Evolutionary conservation across 2,329 filamentous ascomycete species (phyloP).

Genomic region (Trichoderma aggressivum): DNA sequence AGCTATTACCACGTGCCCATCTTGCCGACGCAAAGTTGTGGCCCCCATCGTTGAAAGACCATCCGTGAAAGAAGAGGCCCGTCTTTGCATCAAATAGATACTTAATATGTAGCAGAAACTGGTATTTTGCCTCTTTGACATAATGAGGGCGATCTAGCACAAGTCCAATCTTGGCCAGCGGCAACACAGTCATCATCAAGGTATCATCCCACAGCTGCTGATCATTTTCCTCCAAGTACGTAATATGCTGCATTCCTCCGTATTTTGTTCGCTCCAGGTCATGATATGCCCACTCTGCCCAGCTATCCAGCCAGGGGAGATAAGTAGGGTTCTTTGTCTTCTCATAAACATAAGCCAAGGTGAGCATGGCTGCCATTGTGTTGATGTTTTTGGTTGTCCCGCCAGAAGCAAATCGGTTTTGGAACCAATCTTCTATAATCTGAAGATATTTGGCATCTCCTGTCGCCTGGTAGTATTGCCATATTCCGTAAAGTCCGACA

Average conservation of each 20-base stretch:
- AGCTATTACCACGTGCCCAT: constrained; percentile 12
- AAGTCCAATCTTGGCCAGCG: constrained; percentile 4
- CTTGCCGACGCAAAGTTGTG: constrained; percentile 2
- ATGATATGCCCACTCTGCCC: constrained; percentile 10
- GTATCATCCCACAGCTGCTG: constrained; percentile 13
- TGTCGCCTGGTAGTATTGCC: constrained; percentile 7
- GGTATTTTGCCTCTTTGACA: constrained; percentile 1
- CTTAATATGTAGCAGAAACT: constrained; percentile 5
- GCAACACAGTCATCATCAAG: constrained; percentile 9
- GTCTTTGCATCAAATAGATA: constrained; percentile 6
- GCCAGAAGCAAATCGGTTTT: neutral
- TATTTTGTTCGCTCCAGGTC: constrained; percentile 8
- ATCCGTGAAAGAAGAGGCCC: constrained; percentile 10
- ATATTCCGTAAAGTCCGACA: constrained; percentile 9
- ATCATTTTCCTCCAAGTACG: constrained; percentile 10
- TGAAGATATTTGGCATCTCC: neutral
- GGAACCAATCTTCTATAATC: constrained; percentile 12
- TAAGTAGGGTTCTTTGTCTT: constrained; percentile 1
- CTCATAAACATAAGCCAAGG: constrained; percentile 2
- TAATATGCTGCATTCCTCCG: constrained; percentile 13
- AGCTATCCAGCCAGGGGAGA: constrained; percentile 5
- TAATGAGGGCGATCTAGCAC: constrained; percentile 3
- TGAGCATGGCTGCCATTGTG: constrained; percentile 9
- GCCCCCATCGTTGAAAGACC: constrained; percentile 5
- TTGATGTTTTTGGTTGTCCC: constrained; percentile 12